Conservation (phyloP, 768 basidiomycete species). For the Lentinula sp. region DNA sequence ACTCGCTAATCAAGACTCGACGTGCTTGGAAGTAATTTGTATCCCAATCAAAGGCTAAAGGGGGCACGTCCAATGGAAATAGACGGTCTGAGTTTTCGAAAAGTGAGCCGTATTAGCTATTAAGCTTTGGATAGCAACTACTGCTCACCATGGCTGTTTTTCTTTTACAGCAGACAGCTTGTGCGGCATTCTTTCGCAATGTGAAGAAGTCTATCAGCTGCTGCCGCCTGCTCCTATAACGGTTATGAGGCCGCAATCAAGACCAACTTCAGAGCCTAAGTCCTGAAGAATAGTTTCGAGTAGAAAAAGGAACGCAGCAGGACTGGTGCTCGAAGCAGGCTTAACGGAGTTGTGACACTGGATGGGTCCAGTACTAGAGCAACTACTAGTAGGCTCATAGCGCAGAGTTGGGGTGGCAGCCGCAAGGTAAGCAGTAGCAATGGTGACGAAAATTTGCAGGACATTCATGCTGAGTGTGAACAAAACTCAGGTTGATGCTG, state of each 20-base stretch:
- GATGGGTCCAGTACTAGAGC: conserved; percentile 10
- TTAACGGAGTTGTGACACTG: conserved; percentile 13
- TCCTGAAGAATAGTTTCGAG: not conserved
- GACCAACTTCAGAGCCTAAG: not conserved
- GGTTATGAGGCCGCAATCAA: not conserved
- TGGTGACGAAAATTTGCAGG: not conserved
- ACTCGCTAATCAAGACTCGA: too few relatives aligned
- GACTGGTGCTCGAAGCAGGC: not conserved
- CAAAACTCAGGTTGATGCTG: too few relatives aligned
- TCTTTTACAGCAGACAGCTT: not conserved
- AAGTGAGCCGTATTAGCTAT: too few relatives aligned
- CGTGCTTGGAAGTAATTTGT: too few relatives aligned
- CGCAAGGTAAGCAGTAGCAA: conserved; percentile 13
- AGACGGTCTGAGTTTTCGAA: too few relatives aligned
- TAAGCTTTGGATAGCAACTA: too few relatives aligned
- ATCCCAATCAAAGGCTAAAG: too few relatives aligned
- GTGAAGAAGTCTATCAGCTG: not conserved
- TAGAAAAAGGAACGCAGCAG: not conserved
- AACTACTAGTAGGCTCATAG: conserved; percentile 7
- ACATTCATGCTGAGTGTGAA: conserved; percentile 4
- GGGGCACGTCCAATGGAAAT: too few relatives aligned
- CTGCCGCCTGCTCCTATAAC: not conserved
- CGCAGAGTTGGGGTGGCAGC: conserved; percentile 9
- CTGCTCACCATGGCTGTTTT: not conserved
- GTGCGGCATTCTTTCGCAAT: not conserved